Evolutionary conservation across 1,284 basidiomycete species (phyloP), one percentile per base, ranked within the genome.

Genomic region (Ceratobasidium sp.): DNA sequence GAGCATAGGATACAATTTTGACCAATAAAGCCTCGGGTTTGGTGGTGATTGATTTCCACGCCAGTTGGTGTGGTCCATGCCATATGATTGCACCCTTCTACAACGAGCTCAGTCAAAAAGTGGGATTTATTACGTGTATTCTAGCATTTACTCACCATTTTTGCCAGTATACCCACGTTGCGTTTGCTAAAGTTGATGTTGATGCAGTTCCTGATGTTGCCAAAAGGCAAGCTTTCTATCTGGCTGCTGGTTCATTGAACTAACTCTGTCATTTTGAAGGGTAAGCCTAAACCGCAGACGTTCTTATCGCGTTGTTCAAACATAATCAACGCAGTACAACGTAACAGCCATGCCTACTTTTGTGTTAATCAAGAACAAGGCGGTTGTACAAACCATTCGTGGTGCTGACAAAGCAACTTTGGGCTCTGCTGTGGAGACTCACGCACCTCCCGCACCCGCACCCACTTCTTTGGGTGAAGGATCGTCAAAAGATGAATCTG

Each of bases 301-400:
- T 43, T 32, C 17, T 2, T 5, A 35, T 62, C 15, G 29, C n/a
- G n/a, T 15, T 17, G 20, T 34, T 3, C 22, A 31, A 42, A 32
- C 15, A 40, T 13, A 17, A 55, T 31, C 22, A 40, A 49, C 38
- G n/a, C 20, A 67, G 32, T 68, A 35, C 49, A 69, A 73, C 22
- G 73, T 77, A 27, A 72, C 69, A 17, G 75, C 76, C 27, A 78
- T 78, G 77, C 77, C 77, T 8, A 78, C 77, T 8, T 78, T 79
- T 70, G 69, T 77, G 43, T 76, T 78, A 22, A 71, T 79, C 62
- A 78, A 77, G 68, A 76, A 76, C 72, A 75, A 75, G 58, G 56
- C 56, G 53, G 76, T 76, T 32, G 75, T 78, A 53, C 76, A 77
- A 15, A 75, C 73, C 2, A 72, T 78, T 7, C 71, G 74, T 45